A percentile compares a stretch with the other conserved stretches of the same genome.
These are phyloP conservation scores for Irpex sp. DNA, from an alignment of 1,284 basidiomycete genomes.

Conservation along the genomic window DNA sequence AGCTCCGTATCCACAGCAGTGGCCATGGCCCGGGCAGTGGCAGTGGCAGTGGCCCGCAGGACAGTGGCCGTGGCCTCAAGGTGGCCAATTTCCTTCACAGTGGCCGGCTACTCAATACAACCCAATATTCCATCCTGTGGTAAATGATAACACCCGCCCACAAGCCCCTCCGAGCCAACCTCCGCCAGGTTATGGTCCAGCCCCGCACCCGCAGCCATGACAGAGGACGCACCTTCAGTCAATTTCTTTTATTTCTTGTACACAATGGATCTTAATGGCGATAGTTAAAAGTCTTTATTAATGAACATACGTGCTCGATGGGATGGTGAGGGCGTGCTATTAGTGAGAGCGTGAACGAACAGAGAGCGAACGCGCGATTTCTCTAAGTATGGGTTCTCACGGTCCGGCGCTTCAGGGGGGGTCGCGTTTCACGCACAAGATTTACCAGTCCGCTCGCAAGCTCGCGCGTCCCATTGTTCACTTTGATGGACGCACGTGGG, in stretches of 20 bases:
- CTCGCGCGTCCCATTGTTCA: background rate
- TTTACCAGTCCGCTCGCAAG: background rate
- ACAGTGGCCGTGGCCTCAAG: too few relatives aligned
- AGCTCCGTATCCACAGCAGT: too few relatives aligned
- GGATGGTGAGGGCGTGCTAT: background rate
- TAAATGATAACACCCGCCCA: background rate
- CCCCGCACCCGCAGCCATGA: background rate
- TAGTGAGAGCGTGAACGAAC: background rate
- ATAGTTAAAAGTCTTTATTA: background rate
- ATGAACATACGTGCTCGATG: background rate
- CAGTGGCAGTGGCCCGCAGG: too few relatives aligned
- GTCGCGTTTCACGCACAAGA: background rate
- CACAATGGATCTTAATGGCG: background rate
- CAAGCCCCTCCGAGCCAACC: background rate
- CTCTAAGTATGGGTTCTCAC: background rate
- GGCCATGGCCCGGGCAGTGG: too few relatives aligned
- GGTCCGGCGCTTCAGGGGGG: background rate
- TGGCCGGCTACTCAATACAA: too few relatives aligned
- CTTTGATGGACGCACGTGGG: background rate
- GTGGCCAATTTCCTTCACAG: too few relatives aligned
- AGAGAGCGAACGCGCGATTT: background rate
- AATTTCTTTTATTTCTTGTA: background rate
- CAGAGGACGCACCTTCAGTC: background rate
- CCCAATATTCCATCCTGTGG: too few relatives aligned
- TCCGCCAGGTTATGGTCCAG: background rate